Base-by-base conservation (phyloP, 495 filamentous ascomycete genomes). In the Apodospora peruviana region DNA sequence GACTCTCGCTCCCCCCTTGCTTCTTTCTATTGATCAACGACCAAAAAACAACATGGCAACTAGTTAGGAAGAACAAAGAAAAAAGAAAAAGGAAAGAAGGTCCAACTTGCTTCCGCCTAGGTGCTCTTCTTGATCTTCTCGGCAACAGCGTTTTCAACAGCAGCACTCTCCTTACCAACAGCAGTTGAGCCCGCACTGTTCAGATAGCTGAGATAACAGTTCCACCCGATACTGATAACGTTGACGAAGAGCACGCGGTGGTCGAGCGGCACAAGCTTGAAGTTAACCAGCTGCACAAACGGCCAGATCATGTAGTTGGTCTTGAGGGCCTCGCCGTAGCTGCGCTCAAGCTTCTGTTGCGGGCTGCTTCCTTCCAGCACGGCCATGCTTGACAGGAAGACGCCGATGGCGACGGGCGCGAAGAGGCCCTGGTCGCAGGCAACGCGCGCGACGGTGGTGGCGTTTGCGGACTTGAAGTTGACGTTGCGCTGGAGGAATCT, bases 301-400 rank as follows among this genome's bases (percentile, higher is more conserved):
- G 93, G 94, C 93, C 94, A 98, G 41, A 98, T 75, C 67, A 88
- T 81, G 75, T 87, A 90, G 65, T 98, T 98, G 59, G 84, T 86
- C 60, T 74, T 78, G 65, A 97, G 74, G 39, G 84, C 85, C 4
- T 75, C 70, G 43, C 61, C 55, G 61, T 90, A 98, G 45, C 74
- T 84, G 51, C 70, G 78, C 32, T 75, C 64, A 44, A 90, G 70
- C 76, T 91, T 95, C 57, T 88, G 81, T 51, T 69, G 59, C 5
- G 86, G 84, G 47, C 79, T 76, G 5, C 63, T 63, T 23, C 93
- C 93, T 66, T 98, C 93, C 69, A 98, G 76, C 32, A 89, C 74
- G 4, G 90, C 87, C 88, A 97, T 91, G 55, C 77, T 86, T 47
- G 78, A 79, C 40, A 98, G 70, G 74, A 98, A 97, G 43, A 85